A percentile compares a stretch with the other conserved stretches of the same genome.
phyloP scores from a whole-genome alignment of 495 filamentous ascomycete species.

The Podospora sp. region DNA sequence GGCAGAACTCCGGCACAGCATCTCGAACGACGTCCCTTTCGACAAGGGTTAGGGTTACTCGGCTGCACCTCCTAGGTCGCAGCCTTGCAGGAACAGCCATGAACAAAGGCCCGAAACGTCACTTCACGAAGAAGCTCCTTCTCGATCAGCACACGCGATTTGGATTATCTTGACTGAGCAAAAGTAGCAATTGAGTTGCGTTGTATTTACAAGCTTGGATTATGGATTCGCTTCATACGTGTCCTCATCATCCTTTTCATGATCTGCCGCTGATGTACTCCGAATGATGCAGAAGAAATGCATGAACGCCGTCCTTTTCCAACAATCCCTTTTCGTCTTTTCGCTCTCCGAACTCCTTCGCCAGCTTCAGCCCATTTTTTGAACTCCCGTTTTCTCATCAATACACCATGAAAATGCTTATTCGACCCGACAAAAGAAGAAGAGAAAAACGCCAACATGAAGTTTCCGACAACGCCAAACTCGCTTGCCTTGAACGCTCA shows the following conservation, averaged over 20 bases:
- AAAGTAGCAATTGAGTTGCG: neutral
- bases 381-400: neutral
- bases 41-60: constrained; percentile 13
- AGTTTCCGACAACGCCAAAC: constrained; percentile 2
- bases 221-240: neutral
- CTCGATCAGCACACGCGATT: no score
- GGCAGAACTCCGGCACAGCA: constrained; percentile 10
- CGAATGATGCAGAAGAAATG: neutral
- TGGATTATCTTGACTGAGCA: neutral
- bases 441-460: constrained; percentile 4
- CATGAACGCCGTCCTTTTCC: neutral
- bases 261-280: neutral
- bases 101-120: no score
- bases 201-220: neutral
- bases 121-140: no score
- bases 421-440: neutral
- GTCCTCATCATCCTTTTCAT: neutral
- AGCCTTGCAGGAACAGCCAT: neutral
- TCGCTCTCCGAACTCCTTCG: neutral
- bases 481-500: constrained; percentile 17
- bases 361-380: neutral
- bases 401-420: constrained; percentile 2
- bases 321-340: neutral
- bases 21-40: neutral
- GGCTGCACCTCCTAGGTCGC: neutral